Percentiles rank a stretch among this genome's conserved stretches.
These are phyloP conservation scores for Talaromyces sp. DNA, from an alignment of 2,329 filamentous ascomycete genomes.

Conservation along the genomic window DNA sequence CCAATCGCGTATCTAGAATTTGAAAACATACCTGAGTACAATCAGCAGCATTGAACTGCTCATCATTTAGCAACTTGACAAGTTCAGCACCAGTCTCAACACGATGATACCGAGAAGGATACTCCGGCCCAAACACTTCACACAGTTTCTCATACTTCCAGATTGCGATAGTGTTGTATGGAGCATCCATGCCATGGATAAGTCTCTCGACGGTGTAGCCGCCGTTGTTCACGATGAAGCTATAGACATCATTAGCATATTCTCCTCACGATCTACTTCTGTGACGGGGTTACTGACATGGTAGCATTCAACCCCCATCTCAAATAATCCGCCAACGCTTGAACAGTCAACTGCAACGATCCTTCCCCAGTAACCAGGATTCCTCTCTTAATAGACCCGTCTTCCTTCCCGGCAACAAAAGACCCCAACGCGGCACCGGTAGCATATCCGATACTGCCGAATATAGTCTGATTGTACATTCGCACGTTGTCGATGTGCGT, in stretches of 20 bases:
- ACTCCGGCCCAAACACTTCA: not conserved
- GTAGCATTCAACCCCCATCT: conserved; percentile 9
- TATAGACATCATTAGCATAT: not conserved
- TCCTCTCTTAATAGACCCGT: conserved; percentile 12
- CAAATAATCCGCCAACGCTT: conserved; percentile 14
- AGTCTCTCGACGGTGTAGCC: conserved; percentile 51
- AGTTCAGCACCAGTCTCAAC: conserved; percentile 10
- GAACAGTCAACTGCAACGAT: conserved; percentile 18
- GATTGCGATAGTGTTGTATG: conserved; percentile 14
- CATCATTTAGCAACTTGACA: conserved; percentile 9
- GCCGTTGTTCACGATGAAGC: conserved; percentile 49
- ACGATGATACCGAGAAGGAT: conserved; percentile 4
- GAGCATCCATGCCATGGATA: conserved; percentile 42
- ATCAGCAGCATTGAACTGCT: conserved; percentile 6
- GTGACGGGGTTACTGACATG: conserved; percentile 2
- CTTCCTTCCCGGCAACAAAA: conserved; percentile 26
- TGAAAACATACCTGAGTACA: conserved; percentile 14
- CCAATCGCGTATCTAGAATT: too few relatives aligned
- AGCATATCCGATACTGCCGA: conserved; percentile 32
- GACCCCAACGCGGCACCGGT: conserved; percentile 28
- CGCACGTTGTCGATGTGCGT: not conserved
- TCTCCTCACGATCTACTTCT: not conserved
- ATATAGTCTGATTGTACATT: conserved; percentile 29
- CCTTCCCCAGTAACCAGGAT: conserved; percentile 19
- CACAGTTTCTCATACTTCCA: conserved; percentile 17